These are phyloP conservation scores for Stagonosporopsis cucurbitacearum DNA, from an alignment of 2,329 filamentous ascomycete species.

Conservation along the genomic window DNA sequence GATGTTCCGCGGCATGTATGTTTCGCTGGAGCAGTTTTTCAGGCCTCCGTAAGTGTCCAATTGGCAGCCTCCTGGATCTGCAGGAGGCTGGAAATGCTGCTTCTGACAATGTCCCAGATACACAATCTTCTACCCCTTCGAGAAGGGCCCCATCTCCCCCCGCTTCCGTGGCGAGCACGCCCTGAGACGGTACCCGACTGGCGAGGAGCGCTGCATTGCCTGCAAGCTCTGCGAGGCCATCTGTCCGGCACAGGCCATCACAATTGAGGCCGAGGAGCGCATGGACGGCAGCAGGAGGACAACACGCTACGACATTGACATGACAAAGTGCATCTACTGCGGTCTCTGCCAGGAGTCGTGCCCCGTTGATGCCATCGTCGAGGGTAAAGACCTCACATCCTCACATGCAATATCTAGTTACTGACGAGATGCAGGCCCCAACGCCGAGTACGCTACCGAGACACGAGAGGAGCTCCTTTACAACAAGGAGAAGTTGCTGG, in stretches of 20 bases:
- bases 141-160: constrained; percentile 97
- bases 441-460: constrained; percentile 77
- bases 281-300: constrained; percentile 94
- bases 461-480: constrained; percentile 93
- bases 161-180: constrained; percentile 99
- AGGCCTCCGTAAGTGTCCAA: constrained; percentile 81
- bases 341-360: constrained; percentile 99
- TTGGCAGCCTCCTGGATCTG: constrained; percentile 18
- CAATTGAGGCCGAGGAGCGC: constrained; percentile 98
- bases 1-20: constrained; percentile 97
- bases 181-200: constrained; percentile 91
- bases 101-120: constrained; percentile 66
- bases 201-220: constrained; percentile 98
- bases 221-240: constrained; percentile 99
- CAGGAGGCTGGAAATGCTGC: not conserved
- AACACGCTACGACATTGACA: constrained; percentile 98
- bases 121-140: constrained; percentile 98
- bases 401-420: not conserved
- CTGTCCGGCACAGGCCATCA: constrained; percentile 97
- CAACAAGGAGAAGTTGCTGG: constrained; percentile 93
- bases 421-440: constrained; percentile 60
- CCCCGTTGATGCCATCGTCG: constrained; percentile 93
- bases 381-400: constrained; percentile 60
- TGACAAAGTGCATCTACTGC: constrained; percentile 99
- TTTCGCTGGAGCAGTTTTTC: constrained; percentile 97